phyloP scores from a whole-genome alignment of 169 alveolate genomes.

The Babesia sp. region DNA sequence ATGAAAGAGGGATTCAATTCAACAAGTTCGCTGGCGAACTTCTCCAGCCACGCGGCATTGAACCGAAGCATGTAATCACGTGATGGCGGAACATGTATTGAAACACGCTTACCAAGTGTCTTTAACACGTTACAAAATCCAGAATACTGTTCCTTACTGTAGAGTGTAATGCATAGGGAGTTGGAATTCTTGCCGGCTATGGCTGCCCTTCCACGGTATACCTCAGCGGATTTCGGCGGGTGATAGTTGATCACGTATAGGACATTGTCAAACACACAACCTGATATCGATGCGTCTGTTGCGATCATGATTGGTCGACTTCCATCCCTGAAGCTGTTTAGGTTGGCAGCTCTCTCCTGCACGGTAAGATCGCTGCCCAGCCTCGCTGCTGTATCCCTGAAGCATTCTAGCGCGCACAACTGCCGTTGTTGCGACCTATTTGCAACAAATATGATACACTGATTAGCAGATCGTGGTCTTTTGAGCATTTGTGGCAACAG shows the following conservation, averaged over 20 bases:
- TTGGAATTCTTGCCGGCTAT: conserved; percentile 41
- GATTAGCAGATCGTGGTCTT: conserved; percentile 15
- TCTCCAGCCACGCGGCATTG: conserved; percentile 39
- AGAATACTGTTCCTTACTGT: conserved; percentile 39
- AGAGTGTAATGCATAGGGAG: conserved; percentile 50
- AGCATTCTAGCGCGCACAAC: conserved; percentile 28
- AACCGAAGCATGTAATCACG: conserved; percentile 35
- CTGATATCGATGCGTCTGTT: conserved; percentile 47
- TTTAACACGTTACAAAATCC: conserved; percentile 18
- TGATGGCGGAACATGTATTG: conserved; percentile 55
- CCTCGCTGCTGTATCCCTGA: conserved; percentile 23
- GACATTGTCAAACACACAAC: conserved; percentile 49
- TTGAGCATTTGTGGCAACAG: conserved; percentile 34
- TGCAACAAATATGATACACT: conserved; percentile 59
- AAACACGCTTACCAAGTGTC: conserved; percentile 17
- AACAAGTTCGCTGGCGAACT: conserved; percentile 17
- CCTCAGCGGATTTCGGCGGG: conserved; percentile 47
- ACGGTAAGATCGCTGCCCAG: conserved; percentile 47
- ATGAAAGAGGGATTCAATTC: conserved; percentile 17
- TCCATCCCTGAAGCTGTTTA: conserved; percentile 38
- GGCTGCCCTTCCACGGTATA: conserved; percentile 28
- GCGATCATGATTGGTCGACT: conserved; percentile 56
- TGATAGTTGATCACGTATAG: conserved; percentile 37
- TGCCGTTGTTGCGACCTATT: conserved; percentile 49
- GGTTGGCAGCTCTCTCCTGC: conserved; percentile 44